Evolutionary conservation across 345 rosid species (phyloP).

Genomic region (Brassica rapa): DNA sequence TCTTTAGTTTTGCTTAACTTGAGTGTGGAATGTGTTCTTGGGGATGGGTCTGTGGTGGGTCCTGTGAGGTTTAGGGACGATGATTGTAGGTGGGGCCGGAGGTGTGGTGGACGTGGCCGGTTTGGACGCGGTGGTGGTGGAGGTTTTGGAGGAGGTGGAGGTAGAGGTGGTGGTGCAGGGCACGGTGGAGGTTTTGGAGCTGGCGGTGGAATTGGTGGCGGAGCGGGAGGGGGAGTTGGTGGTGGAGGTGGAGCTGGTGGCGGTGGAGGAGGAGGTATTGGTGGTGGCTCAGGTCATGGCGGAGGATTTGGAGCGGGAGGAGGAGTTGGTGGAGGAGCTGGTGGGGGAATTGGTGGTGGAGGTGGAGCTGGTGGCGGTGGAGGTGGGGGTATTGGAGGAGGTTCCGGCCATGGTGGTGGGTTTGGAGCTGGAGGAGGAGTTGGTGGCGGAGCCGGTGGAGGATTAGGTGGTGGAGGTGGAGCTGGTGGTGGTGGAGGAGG

Average conservation of each 20-base stretch:
- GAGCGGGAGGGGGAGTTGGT: constrained; percentile 38
- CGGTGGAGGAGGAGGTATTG: constrained; percentile 36
- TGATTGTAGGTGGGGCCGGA: constrained; percentile 48
- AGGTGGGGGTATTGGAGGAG: constrained; percentile 37
- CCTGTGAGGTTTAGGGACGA: constrained; percentile 40
- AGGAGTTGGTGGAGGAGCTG: constrained; percentile 39
- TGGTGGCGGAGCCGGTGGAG: constrained; percentile 47
- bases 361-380: constrained; percentile 40
- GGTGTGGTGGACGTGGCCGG: constrained; percentile 42
- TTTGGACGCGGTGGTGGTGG: constrained; percentile 44
- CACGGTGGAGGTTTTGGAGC: constrained; percentile 54
- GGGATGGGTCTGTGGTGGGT: constrained; percentile 36
- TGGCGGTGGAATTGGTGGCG: constrained; percentile 45
- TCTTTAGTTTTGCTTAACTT: constrained; percentile 38
- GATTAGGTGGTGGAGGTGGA: constrained; percentile 46
- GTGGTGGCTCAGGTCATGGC: constrained; percentile 43
- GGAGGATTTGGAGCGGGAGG: constrained; percentile 43
- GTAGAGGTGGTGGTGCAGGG: constrained; percentile 45
- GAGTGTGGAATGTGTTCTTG: constrained; percentile 36
- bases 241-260: constrained; percentile 36
- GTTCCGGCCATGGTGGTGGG: constrained; percentile 44
- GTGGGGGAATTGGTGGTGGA: constrained; percentile 44
- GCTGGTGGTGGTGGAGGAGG: constrained; percentile 52
- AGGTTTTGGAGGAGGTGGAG: constrained; percentile 42
- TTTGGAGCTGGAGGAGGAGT: constrained; percentile 49